Conservation (phyloP, 2,329 filamentous ascomycete genomes). For the Pestalotiopsis sp. region DNA sequence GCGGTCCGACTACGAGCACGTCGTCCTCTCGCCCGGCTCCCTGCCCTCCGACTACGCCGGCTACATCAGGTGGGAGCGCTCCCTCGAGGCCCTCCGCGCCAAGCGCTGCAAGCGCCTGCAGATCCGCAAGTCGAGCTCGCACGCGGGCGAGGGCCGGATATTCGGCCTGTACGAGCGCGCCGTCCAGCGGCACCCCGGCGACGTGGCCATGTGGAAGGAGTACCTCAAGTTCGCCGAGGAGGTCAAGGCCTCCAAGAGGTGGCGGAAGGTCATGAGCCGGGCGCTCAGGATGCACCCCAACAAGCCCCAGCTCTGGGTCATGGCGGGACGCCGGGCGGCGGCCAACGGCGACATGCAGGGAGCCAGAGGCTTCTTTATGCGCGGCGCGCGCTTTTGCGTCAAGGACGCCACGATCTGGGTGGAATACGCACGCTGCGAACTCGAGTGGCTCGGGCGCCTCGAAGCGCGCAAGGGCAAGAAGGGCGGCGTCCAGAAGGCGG, state of each 20-base stretch:
- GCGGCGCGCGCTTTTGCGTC: slow-evolving; percentile 88
- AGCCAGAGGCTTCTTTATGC: slow-evolving; percentile 82
- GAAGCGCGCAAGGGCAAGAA: slow-evolving; percentile 65
- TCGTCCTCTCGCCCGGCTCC: slow-evolving; percentile 79
- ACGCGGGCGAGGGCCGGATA: slow-evolving; percentile 78
- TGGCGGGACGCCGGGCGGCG: slow-evolving; percentile 79
- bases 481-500: slow-evolving; percentile 42
- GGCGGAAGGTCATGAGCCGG: slow-evolving; percentile 65
- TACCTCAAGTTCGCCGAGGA: slow-evolving; percentile 82
- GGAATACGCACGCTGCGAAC: slow-evolving; percentile 88
- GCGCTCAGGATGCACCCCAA: slow-evolving; percentile 85
- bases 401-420: slow-evolving; percentile 76
- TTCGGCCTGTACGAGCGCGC: slow-evolving; percentile 89
- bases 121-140: slow-evolving; percentile 68
- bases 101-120: slow-evolving; percentile 84
- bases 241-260: slow-evolving; percentile 66
- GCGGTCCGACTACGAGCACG: slow-evolving; percentile 91
- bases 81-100: slow-evolving; percentile 73
- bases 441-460: slow-evolving; percentile 87
- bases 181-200: slow-evolving; percentile 81
- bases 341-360: slow-evolving; percentile 83
- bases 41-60: slow-evolving; percentile 78
- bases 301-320: slow-evolving; percentile 82
- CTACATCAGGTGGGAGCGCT: slow-evolving; percentile 76
- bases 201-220: slow-evolving; percentile 82